Evolutionary conservation across 768 basidiomycete species (phyloP), one percentile per base, ranked within the genome.

Genomic region (Lactifluus pinguis): DNA sequence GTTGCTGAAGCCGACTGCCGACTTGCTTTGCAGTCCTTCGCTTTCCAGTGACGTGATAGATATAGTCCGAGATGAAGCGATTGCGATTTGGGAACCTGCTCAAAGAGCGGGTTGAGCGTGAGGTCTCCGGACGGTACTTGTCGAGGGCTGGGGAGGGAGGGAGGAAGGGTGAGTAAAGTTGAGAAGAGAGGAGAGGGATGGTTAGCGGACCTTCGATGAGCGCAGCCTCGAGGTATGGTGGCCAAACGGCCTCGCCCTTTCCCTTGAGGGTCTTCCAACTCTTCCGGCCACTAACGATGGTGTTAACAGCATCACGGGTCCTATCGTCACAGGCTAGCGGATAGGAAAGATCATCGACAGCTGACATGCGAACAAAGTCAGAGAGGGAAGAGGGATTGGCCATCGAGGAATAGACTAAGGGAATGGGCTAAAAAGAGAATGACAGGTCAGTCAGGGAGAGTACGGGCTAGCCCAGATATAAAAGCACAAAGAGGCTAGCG

Each of bases 31-130:
- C 81, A 8, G 85, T 85, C 61, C 88, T 79, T 62, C 79, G 76
- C 70, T 85, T 83, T 25, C 87, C 86, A 0, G 88, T 90, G 63
- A 78, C 80, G 39, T 77, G 76, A 68, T 76, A 82, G 69, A 90
- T 89, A 72, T 86, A 84, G 65, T 90, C 85, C 54, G 87, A 86
- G 63, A 89, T 86, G 72, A 89, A 90, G 50, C 84, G 80, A 72
- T 90, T 90, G 59, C 88, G 78, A 79, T 86, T 82, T 41, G 88
- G 88, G 68, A 86, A 89, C 53, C 88, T 80, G 25, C 86, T 86
- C 3, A 89, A 79, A 17, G 85, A 80, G 57, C 85, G 77, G 44
- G 86, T 86, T 69, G 88, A 86, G 69, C 86, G 76, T 15, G 84
- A 85, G 67, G 88, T 84, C 62, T 84, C 82, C 34, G 87, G 88